phyloP scores from a whole-genome alignment of 345 rosid species.

The Corymbia maculata region DNA sequence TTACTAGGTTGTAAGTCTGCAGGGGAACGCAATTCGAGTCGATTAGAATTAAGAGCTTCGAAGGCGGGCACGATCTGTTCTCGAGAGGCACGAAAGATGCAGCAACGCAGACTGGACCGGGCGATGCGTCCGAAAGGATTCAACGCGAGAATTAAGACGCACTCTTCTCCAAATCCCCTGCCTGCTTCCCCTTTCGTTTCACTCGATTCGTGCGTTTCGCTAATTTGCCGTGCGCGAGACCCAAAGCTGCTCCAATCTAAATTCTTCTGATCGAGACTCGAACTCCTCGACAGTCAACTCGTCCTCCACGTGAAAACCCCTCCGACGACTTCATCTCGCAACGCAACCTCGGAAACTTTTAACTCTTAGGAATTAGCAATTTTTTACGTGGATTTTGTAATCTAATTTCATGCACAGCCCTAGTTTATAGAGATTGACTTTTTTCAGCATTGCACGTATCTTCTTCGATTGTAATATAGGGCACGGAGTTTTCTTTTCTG shows the following conservation, averaged over 20 bases:
- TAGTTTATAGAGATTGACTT: neutral
- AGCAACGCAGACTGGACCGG: neutral
- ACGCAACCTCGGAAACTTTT: neutral
- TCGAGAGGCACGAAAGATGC: neutral
- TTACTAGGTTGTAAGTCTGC: neutral
- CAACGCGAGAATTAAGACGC: neutral
- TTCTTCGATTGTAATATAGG: neutral
- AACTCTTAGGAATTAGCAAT: neutral
- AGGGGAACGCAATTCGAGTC: neutral
- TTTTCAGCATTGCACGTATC: rapidly evolving
- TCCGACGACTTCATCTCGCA: neutral
- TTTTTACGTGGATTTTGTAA: neutral
- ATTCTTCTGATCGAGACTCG: neutral
- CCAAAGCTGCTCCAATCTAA: neutral
- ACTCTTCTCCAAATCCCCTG: neutral
- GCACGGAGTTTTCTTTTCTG: neutral
- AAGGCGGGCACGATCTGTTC: neutral
- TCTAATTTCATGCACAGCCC: neutral
- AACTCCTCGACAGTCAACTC: neutral
- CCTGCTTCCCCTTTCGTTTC: neutral
- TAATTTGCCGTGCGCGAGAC: neutral
- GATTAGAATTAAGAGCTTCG: neutral
- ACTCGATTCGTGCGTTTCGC: neutral
- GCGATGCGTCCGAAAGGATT: neutral
- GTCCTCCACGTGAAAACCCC: neutral